Evolutionary conservation across 805 yeast species (phyloP).

Genomic region (Candida parachauliodes): DNA sequence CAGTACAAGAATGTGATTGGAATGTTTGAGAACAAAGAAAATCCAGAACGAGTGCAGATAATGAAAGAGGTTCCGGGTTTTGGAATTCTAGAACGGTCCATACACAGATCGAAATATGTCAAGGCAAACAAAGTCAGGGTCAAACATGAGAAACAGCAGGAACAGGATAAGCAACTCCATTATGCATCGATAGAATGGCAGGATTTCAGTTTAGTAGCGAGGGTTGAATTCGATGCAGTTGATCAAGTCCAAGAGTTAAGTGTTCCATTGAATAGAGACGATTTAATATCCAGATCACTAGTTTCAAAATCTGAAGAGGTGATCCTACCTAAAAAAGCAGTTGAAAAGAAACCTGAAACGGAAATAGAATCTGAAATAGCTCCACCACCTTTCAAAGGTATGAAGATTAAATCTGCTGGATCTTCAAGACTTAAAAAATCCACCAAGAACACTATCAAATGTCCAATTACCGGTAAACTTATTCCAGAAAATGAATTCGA

Average conservation of each 20-base stretch:
- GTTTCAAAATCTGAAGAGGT: slow-evolving; percentile 42
- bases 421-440: slow-evolving; percentile 49
- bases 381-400: slow-evolving; percentile 38
- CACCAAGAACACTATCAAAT: slow-evolving; percentile 42
- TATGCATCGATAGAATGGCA: slow-evolving; percentile 87
- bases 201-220: slow-evolving; percentile 69
- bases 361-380: slow-evolving; percentile 3
- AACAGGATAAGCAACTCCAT: slow-evolving; percentile 42
- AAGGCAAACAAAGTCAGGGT: slow-evolving; percentile 31
- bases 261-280: slow-evolving; percentile 53
- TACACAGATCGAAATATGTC: slow-evolving; percentile 53
- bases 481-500: slow-evolving; percentile 70
- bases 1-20: slow-evolving; percentile 47
- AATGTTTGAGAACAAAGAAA: slow-evolving; percentile 7
- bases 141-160: slow-evolving; percentile 24
- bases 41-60: slow-evolving; percentile 11
- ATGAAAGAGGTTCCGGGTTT: slow-evolving; percentile 15
- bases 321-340: slow-evolving; percentile 7
- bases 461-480: slow-evolving; percentile 75
- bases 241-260: slow-evolving; percentile 57
- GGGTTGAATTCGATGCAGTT: slow-evolving; percentile 59
- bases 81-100: slow-evolving; percentile 44
- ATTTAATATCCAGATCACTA: slow-evolving; percentile 59
- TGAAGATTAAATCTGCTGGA: slow-evolving; percentile 71
- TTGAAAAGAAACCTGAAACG: slow-evolving; percentile 2